Evolutionary conservation across 2,329 filamentous ascomycete genomes (phyloP).

Genomic region (Bipolaris gigantea): DNA sequence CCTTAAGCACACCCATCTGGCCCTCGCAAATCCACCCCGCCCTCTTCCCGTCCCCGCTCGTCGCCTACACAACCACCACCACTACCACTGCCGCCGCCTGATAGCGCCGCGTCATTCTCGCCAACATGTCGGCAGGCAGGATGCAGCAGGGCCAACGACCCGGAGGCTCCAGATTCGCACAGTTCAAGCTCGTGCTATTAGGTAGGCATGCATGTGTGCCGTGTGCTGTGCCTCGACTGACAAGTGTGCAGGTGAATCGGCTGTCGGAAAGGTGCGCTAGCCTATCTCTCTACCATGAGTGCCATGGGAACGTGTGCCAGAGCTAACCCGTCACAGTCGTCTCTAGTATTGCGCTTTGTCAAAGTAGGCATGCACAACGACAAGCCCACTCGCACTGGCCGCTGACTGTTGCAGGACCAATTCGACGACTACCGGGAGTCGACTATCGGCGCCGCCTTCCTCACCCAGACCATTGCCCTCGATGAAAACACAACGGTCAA

Average conservation of each 20-base stretch:
- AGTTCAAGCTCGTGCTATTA: slow-evolving; percentile 97
- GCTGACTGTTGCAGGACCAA: slow-evolving; percentile 71
- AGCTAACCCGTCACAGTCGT: slow-evolving; percentile 68
- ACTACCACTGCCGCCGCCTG: slow-evolving; percentile 6
- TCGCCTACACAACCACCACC: slow-evolving; percentile 2
- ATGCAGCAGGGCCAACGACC: slow-evolving; percentile 70
- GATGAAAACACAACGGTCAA: slow-evolving; percentile 98
- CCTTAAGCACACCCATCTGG: neutral
- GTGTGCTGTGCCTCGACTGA: slow-evolving; percentile 19
- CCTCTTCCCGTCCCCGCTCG: neutral
- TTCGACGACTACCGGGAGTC: slow-evolving; percentile 98
- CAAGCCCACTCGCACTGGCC: too few species aligned
- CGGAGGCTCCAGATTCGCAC: slow-evolving; percentile 78
- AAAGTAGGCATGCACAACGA: slow-evolving; percentile 64
- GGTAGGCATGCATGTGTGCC: slow-evolving; percentile 61
- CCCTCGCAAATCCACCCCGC: neutral
- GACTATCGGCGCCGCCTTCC: slow-evolving; percentile 96
- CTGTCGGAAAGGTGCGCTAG: slow-evolving; percentile 85
- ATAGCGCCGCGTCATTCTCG: slow-evolving; percentile 32
- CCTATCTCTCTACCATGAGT: slow-evolving; percentile 25
- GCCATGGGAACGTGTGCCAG: slow-evolving; percentile 12
- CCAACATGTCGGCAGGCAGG: slow-evolving; percentile 74
- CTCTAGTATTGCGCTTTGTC: slow-evolving; percentile 95
- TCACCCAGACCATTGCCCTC: slow-evolving; percentile 97
- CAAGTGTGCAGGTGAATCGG: slow-evolving; percentile 79